Percentiles rank a stretch among this genome's conserved stretches.
Conservation (phyloP, 106 monocot species). For the Phalaenopsis aphrodite region DNA sequence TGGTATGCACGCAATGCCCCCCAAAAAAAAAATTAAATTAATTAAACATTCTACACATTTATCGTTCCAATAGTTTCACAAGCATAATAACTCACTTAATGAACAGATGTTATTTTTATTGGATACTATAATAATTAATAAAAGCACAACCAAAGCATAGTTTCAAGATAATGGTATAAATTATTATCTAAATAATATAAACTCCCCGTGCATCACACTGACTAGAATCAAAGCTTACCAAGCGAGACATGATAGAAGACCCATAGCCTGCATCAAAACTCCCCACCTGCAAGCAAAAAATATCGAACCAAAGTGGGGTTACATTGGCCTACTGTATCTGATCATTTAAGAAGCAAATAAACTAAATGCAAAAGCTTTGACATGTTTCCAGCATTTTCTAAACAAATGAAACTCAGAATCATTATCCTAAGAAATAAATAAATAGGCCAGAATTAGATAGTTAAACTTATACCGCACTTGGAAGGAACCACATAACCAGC, state of each 20-base stretch:
- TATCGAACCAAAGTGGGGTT: neutral
- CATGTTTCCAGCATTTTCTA: neutral
- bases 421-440: neutral
- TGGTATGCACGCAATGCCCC: no score
- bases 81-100: no score
- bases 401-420: neutral
- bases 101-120: no score
- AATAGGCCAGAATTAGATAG: neutral
- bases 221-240: conserved; percentile 49
- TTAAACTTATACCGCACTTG: no score
- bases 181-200: neutral
- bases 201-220: neutral
- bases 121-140: no score
- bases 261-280: conserved; percentile 99
- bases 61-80: no score
- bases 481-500: no score
- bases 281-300: conserved; percentile 55
- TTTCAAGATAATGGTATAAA: no score
- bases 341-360: neutral
- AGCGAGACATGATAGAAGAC: conserved; percentile 90
- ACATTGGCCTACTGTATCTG: neutral
- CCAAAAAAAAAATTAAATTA: no score
- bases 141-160: no score
- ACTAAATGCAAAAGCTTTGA: neutral
- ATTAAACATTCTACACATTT: no score